phyloP scores from a whole-genome alignment of 2,329 filamentous ascomycete species.

The Ceratocystis harringtonii region DNA sequence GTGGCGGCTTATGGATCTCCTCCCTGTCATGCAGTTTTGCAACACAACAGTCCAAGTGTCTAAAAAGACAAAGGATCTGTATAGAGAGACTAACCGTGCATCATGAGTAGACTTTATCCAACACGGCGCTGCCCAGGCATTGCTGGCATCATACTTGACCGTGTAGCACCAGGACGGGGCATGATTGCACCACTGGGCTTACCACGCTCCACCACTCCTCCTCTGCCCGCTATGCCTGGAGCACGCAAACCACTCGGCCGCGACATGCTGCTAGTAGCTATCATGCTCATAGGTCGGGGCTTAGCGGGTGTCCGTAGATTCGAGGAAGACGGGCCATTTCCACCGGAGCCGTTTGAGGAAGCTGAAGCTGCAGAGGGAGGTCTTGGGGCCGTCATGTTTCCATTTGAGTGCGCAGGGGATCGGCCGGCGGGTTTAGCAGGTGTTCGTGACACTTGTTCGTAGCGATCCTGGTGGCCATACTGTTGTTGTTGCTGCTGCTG shows the following conservation, averaged over 20 bases:
- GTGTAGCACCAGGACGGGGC: constrained; percentile 32
- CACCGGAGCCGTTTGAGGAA: constrained; percentile 15
- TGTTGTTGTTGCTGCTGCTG: constrained; percentile 19
- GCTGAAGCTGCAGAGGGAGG: constrained; percentile 16
- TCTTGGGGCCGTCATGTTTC: constrained; percentile 1
- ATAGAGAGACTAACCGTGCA: not conserved
- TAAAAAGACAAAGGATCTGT: not conserved
- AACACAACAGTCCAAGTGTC: not conserved
- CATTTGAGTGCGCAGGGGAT: constrained; percentile 18
- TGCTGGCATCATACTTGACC: constrained; percentile 67
- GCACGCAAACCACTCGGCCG: constrained; percentile 45
- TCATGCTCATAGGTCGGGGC: constrained; percentile 27
- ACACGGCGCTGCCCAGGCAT: constrained; percentile 53
- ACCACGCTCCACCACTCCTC: constrained; percentile 27
- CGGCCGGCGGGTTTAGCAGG: constrained; percentile 20
- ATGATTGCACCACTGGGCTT: constrained; percentile 33
- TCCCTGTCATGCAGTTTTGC: not conserved
- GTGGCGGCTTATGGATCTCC: not conserved
- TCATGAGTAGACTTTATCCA: not conserved
- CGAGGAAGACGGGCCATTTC: constrained; percentile 6
- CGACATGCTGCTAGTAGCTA: constrained; percentile 39
- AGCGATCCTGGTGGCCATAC: constrained; percentile 17
- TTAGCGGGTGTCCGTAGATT: constrained; percentile 23
- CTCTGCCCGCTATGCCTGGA: constrained; percentile 33
- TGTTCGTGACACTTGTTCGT: constrained; percentile 19